phyloP scores from a whole-genome alignment of 2,329 filamentous ascomycete genomes.

The Didymella pinodella region DNA sequence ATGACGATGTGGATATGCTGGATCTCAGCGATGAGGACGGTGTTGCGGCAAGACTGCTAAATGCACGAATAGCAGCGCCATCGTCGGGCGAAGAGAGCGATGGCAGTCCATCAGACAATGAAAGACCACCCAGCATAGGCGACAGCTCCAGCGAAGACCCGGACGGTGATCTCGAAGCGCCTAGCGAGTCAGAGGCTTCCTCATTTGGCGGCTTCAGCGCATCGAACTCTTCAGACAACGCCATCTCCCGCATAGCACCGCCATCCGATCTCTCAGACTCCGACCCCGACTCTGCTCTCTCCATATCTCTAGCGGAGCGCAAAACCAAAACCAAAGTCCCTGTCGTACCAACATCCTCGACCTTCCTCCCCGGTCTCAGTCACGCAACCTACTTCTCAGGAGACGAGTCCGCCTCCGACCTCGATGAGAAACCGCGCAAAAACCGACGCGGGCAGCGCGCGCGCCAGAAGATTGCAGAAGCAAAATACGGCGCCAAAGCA shows the following conservation, averaged over 20 bases:
- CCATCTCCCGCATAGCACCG: conserved; percentile 20
- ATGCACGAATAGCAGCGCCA: conserved; percentile 52
- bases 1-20: conserved; percentile 30
- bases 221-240: conserved; percentile 6
- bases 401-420: conserved; percentile 72
- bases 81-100: conserved; percentile 47
- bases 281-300: conserved; percentile 28
- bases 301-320: conserved; percentile 21
- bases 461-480: conserved; percentile 80
- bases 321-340: conserved; percentile 20
- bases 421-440: conserved; percentile 66
- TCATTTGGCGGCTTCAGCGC: conserved; percentile 20
- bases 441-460: conserved; percentile 79
- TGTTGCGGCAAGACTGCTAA: conserved; percentile 48
- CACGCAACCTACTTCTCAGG: conserved; percentile 80
- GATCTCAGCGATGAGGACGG: conserved; percentile 41
- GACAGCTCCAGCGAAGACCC: conserved; percentile 36
- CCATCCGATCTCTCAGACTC: conserved; percentile 26
- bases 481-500: conserved; percentile 77
- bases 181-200: conserved; percentile 20
- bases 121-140: conserved; percentile 43
- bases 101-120: conserved; percentile 37
- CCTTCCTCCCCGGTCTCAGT: conserved; percentile 78
- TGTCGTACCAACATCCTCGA: conserved; percentile 54
- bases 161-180: conserved; percentile 31